Evolutionary conservation across 441 rosid species (phyloP).

Genomic region (Populus hybrid): DNA sequence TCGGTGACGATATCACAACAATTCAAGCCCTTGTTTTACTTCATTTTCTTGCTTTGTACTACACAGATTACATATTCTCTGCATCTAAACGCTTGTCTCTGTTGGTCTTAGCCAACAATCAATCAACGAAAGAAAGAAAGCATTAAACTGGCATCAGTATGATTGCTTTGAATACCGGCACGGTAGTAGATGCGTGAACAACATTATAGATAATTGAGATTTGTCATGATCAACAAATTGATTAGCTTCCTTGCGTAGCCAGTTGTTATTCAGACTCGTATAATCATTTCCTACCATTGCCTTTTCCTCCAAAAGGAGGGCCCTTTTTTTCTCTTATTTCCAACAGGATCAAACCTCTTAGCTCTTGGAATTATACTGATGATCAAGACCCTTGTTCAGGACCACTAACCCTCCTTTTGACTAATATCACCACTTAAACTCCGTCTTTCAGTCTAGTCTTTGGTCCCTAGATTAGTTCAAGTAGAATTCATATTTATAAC

Average conservation of each 20-base stretch:
- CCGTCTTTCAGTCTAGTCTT: not conserved
- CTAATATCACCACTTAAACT: not conserved
- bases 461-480: not conserved
- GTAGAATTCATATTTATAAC: not conserved
- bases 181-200: not conserved
- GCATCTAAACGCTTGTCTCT: not conserved
- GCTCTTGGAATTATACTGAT: not conserved
- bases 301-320: not conserved
- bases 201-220: not conserved
- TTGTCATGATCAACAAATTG: not conserved
- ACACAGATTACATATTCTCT: not conserved
- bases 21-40: not conserved
- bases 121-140: not conserved
- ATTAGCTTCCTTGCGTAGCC: not conserved
- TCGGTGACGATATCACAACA: not conserved
- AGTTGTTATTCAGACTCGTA: not conserved
- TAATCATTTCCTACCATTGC: conserved; percentile 5
- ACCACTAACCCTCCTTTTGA: conserved; percentile 1
- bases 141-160: not conserved
- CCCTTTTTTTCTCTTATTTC: not conserved
- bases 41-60: not conserved
- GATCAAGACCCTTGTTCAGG: conserved; percentile 11
- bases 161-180: not conserved
- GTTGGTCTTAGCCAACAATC: not conserved
- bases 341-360: not conserved